A percentile compares a stretch with the other conserved stretches of the same genome.
These are phyloP conservation scores for Pythium biforme DNA, from an alignment of 352 stramenopile species.

Conservation along the genomic window DNA sequence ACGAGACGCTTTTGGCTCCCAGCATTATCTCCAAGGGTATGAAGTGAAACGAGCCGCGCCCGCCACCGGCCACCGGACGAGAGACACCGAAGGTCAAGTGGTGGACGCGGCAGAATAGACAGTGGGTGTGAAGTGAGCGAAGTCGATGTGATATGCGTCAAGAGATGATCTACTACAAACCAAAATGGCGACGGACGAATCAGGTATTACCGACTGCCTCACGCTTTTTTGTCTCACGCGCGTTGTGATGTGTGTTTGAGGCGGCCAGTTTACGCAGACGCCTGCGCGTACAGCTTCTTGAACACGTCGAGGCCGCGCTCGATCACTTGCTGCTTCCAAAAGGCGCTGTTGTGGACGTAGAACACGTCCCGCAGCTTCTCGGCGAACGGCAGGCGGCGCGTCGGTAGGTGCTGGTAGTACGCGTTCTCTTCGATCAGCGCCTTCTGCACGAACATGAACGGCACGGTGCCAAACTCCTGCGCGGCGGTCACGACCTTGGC, in stretches of 20 bases:
- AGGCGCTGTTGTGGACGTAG: constrained; percentile 68
- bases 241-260: background rate
- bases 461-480: constrained; percentile 79
- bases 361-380: constrained; percentile 74
- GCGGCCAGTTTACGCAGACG: background rate
- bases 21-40: constrained; percentile 31
- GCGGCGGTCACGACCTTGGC: constrained; percentile 34
- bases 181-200: background rate
- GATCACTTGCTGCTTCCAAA: constrained; percentile 66
- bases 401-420: constrained; percentile 47
- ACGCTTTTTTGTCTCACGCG: background rate
- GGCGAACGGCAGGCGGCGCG: constrained; percentile 49
- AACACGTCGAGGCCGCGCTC: constrained; percentile 50
- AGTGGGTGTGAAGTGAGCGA: constrained; percentile 19
- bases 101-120: constrained; percentile 17
- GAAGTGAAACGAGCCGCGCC: constrained; percentile 14
- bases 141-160: constrained; percentile 2
- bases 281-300: constrained; percentile 35
- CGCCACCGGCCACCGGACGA: background rate
- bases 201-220: background rate
- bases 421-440: constrained; percentile 65
- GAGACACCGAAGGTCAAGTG: constrained; percentile 3
- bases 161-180: constrained; percentile 9
- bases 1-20: constrained; percentile 41
- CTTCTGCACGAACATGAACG: constrained; percentile 56